These are phyloP conservation scores for Pezicula carpinea DNA, from an alignment of 2,329 filamentous ascomycete genomes.

Conservation along the genomic window DNA sequence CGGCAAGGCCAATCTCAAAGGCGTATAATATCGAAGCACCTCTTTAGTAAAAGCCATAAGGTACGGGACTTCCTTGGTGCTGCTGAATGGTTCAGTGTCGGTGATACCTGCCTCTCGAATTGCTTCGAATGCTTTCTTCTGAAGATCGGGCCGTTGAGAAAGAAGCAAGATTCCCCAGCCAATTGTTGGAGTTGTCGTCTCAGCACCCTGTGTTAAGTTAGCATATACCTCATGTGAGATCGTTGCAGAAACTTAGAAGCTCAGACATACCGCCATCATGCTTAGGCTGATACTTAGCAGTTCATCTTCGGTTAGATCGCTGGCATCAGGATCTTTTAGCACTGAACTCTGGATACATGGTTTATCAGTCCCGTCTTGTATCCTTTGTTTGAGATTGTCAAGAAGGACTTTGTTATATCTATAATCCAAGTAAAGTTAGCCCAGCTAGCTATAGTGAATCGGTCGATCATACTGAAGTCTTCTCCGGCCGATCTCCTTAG, in stretches of 20 bases:
- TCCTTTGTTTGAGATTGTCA: conserved; percentile 50
- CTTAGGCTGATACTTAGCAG: conserved; percentile 60
- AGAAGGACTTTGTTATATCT: conserved; percentile 52
- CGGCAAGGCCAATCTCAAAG: conserved; percentile 61
- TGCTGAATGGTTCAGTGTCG: conserved; percentile 56
- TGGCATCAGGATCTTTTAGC: conserved; percentile 57
- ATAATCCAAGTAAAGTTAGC: neutral
- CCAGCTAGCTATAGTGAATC: neutral
- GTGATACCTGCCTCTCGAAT: conserved; percentile 49
- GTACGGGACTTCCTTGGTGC: conserved; percentile 59
- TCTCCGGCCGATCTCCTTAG: conserved; percentile 52
- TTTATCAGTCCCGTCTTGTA: conserved; percentile 52
- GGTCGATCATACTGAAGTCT: conserved; percentile 40
- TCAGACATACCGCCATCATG: conserved; percentile 60
- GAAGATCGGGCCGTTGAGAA: conserved; percentile 44
- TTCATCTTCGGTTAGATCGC: conserved; percentile 56
- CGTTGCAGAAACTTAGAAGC: neutral
- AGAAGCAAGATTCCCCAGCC: conserved; percentile 15
- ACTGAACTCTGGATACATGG: conserved; percentile 63
- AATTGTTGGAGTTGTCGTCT: conserved; percentile 10
- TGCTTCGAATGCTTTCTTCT: conserved; percentile 50
- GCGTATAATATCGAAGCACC: conserved; percentile 58
- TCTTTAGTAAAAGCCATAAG: conserved; percentile 62
- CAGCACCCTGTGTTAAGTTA: neutral
- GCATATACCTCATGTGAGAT: neutral